Evolutionary conservation across 2,329 filamentous ascomycete genomes (phyloP).

Genomic region (Dactylellina cionopaga): DNA sequence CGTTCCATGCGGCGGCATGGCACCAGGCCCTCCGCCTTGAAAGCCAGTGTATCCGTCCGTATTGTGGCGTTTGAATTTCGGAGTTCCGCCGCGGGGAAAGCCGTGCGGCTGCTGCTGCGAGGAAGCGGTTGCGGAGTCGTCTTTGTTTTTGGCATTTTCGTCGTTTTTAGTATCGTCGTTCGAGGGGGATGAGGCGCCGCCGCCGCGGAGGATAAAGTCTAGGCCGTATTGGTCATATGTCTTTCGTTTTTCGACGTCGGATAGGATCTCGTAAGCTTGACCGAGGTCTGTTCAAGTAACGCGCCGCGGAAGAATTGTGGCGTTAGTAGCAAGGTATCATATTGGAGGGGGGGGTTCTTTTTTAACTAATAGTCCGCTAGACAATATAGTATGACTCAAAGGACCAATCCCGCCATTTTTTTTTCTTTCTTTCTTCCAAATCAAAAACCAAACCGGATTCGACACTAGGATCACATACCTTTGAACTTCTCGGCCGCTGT

Average conservation of each 20-base stretch:
- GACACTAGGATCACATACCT: conserved; percentile 63
- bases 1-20: conserved; percentile 27
- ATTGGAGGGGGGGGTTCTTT: conserved; percentile 12
- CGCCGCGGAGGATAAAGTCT: conserved; percentile 87
- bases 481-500: conserved; percentile 93
- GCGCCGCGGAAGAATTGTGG: not conserved
- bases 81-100: conserved; percentile 61
- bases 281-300: conserved; percentile 73
- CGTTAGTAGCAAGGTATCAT: conserved; percentile 51
- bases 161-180: conserved; percentile 63
- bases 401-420: not conserved
- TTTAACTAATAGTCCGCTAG: not conserved
- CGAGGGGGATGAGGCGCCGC: conserved; percentile 74
- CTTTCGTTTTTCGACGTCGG: conserved; percentile 95
- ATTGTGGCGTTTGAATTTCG: conserved; percentile 50
- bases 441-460: not conserved
- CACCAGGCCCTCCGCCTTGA: conserved; percentile 12
- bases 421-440: conserved; percentile 1
- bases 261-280: conserved; percentile 97
- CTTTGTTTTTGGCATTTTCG: conserved; percentile 64
- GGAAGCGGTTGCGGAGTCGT: conserved; percentile 65
- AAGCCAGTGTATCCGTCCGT: conserved; percentile 40
- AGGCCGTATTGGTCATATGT: conserved; percentile 94
- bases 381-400: conserved; percentile 51
- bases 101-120: too few species aligned